Evolutionary conservation across 768 basidiomycete genomes (phyloP), one percentile per base, ranked within the genome.

Genomic region (Goffeauzyma gilvescens): DNA sequence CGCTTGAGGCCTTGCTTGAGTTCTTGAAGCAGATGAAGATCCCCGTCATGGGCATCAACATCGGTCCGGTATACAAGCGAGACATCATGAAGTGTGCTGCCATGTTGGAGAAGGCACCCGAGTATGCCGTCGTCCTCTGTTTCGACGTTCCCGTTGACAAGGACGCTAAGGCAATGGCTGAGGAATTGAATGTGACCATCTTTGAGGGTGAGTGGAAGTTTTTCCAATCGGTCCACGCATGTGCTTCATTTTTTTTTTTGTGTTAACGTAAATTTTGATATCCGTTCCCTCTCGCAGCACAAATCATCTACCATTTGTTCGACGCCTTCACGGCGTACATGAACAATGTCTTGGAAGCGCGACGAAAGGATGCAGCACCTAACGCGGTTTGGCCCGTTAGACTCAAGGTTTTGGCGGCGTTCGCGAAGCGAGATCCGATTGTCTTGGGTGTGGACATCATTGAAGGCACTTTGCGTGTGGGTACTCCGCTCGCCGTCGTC

Each of bases 281-380:
- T 12, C 20, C 12, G 24, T 34, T 10, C 49, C 21, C n/a, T n/a
- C n/a, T n/a, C n/a, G n/a, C 60, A 95, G 90, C 90, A 49, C 87
- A 93, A 64, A 95, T 96, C 60, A 96, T 98, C 54, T 98, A 98
- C 65, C 90, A 95, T 62, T 67, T 98, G 33, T 95, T 96, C 60
- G 89, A 96, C 58, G 75, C 85, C 13, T 96, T 96, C 69, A 93
- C 77, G 32, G 81, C 78, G 1, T 96, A 96, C 65, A 90, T 90
- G 59, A 72, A 73, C 46, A 82, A 85, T 65, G 86, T 95, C 41
- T 71, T 71, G 45, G 90, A 93, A 63, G 84, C 83, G n/a, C 89
- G 86, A 65, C 73, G 83, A 28, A 74, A 68, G 51, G 89, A 87
- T 59, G 85, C 89, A 2, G 85, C 89, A 0, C 86, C 85, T 8